These are phyloP conservation scores for Spatholobus suberectus DNA, from an alignment of 306 rosid species.

Conservation along the genomic window DNA sequence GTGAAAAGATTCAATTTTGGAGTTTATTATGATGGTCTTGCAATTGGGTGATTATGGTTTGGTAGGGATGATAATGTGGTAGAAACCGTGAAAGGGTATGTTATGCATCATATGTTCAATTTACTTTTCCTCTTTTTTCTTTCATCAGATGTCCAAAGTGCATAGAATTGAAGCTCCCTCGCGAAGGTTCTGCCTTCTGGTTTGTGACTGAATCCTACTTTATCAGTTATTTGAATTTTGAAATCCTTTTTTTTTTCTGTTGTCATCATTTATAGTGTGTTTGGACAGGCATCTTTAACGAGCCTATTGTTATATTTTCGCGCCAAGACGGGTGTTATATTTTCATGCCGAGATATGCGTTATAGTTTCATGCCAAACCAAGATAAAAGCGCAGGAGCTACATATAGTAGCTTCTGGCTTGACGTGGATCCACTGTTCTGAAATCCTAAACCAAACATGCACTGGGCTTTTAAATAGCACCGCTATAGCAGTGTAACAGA, in stretches of 20 bases:
- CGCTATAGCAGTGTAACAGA: too few relatives aligned
- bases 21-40: not conserved
- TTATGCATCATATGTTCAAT: not conserved
- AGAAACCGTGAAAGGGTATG: not conserved
- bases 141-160: constrained; percentile 89
- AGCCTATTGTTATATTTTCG: not conserved
- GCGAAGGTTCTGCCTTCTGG: constrained; percentile 93
- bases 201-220: constrained; percentile 50
- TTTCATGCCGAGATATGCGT: too few relatives aligned
- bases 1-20: not conserved
- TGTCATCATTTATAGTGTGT: not conserved
- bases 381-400: not conserved
- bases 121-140: not conserved
- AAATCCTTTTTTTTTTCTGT: not conserved
- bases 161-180: constrained; percentile 87
- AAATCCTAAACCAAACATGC: not conserved
- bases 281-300: not conserved
- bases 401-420: not conserved
- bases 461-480: too few relatives aligned
- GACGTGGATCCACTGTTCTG: not conserved
- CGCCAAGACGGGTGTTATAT: too few relatives aligned
- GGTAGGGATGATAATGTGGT: constrained; percentile 4
- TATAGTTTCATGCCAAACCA: not conserved
- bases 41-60: not conserved
- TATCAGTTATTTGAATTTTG: not conserved